Conservation (phyloP, 768 basidiomycete species). For the Kwoniella sp. region DNA sequence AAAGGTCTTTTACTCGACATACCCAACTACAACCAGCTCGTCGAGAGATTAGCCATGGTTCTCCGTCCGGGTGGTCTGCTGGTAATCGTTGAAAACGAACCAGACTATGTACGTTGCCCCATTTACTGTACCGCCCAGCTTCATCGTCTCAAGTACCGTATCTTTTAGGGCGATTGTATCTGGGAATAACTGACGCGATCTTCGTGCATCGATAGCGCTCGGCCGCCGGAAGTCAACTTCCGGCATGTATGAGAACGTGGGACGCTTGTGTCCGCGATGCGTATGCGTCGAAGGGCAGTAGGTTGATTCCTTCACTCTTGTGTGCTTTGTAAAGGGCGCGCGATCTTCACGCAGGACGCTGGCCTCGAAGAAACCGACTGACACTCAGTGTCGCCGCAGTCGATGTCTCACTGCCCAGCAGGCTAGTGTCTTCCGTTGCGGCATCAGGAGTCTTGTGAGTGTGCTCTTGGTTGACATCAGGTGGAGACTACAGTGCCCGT, state of each 20-base stretch:
- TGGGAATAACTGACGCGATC: too few species aligned
- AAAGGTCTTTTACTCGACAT: slow-evolving; percentile 35
- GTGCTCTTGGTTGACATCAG: not conserved
- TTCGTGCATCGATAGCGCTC: slow-evolving; percentile 12
- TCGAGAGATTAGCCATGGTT: slow-evolving; percentile 47
- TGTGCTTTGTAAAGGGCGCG: not conserved
- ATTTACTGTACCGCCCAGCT: too few species aligned
- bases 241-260: slow-evolving; percentile 23
- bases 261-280: slow-evolving; percentile 39
- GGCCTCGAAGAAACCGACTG: not conserved
- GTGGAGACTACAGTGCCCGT: not conserved
- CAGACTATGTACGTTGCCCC: slow-evolving; percentile 46
- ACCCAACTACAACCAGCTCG: slow-evolving; percentile 34
- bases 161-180: too few species aligned
- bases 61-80: slow-evolving; percentile 48
- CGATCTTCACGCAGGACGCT: not conserved
- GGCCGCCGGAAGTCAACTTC: slow-evolving; percentile 1
- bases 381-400: slow-evolving; percentile 14
- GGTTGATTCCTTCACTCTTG: slow-evolving; percentile 3
- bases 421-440: slow-evolving; percentile 13
- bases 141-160: too few species aligned
- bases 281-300: slow-evolving; percentile 24
- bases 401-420: slow-evolving; percentile 19
- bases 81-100: slow-evolving; percentile 46
- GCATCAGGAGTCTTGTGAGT: slow-evolving; percentile 36